Evolutionary conservation across 148 eudicot species (phyloP), one percentile per base, ranked within the genome.

Genomic region (Oxyria digyna): DNA sequence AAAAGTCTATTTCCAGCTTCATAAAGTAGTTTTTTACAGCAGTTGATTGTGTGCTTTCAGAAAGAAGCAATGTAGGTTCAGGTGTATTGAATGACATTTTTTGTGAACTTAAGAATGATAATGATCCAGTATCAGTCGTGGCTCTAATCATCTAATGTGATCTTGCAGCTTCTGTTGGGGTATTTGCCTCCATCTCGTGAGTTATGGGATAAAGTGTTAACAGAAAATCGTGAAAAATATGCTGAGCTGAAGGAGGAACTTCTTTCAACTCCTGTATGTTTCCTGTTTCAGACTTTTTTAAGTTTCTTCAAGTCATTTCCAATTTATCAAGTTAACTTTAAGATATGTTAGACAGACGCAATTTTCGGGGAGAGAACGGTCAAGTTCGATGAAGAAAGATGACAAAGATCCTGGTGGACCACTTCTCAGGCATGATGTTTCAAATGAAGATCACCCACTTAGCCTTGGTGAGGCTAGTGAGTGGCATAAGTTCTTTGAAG

Each of bases 401-500:
- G 49, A 74, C 62, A 41, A 18, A 54, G 73, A 77, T 62, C 43
- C 67, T 72, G 78, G 77, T 37, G 91, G 83, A 33, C 73, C 80
- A 62, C 83, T 87, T 20, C 75, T 72, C 71, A 70, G 87, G 49
- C 82, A 77, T 1, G 73, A 79, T 37, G 75, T 87, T 37, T 78
- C 91, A 27, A 70, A 65, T 54, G 84, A 85, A 67, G 88, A 87
- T 74, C 91, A 85, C 62, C 88, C 88, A 24, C 81, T 87, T 42
- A 82, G 76, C 78, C 71, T 74, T 31, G 84, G 82, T 21, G 80
- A 84, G 71, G 67, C 83, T 42, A 87, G 89, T 65, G 82, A 42
- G 14, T 87, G 91, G 87, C 78, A 85, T 73, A 83, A 76, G 67
- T 85, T 77, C 73, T 87, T 87, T 71, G 83, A 87, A 84, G 88